Evolutionary conservation across 2,329 filamentous ascomycete species (phyloP).

Genomic region (Penicillium sp.): DNA sequence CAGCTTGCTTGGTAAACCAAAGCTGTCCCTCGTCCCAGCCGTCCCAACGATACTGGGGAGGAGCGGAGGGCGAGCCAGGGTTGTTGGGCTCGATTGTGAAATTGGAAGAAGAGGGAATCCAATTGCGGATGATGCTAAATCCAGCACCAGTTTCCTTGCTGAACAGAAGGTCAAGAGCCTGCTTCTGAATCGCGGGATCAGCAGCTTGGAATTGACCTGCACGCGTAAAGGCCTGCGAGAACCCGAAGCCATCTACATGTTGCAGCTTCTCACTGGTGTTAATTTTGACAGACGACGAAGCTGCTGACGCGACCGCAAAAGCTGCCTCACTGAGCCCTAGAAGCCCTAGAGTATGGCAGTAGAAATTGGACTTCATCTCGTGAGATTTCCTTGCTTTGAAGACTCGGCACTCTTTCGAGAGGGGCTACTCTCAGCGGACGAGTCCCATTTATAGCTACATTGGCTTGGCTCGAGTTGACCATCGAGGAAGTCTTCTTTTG

Average conservation of each 20-base stretch:
- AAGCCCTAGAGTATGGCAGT: background rate
- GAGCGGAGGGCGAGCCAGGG: conserved; percentile 1
- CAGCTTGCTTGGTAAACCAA: conserved; percentile 10
- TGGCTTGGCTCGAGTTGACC: too few relatives aligned
- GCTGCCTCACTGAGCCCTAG: background rate
- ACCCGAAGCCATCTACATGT: background rate
- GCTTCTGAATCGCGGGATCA: background rate
- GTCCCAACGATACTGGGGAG: conserved; percentile 13
- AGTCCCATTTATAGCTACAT: too few relatives aligned
- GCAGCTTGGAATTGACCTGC: background rate
- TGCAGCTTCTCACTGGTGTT: background rate
- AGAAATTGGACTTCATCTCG: background rate
- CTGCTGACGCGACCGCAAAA: background rate
- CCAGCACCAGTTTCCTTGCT: conserved; percentile 6
- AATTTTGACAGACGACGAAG: background rate
- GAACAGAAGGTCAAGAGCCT: conserved; percentile 3
- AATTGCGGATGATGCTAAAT: conserved; percentile 13
- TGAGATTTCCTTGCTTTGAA: too few relatives aligned
- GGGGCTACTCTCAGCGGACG: too few relatives aligned
- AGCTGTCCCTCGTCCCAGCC: conserved; percentile 12
- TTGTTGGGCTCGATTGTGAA: conserved; percentile 11
- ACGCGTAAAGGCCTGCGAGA: background rate
- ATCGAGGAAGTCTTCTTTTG: too few relatives aligned
- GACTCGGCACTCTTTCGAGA: too few relatives aligned
- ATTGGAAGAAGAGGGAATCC: conserved; percentile 7